These are phyloP conservation scores for Acacia acuminata DNA, from an alignment of 306 rosid genomes.

Conservation along the genomic window DNA sequence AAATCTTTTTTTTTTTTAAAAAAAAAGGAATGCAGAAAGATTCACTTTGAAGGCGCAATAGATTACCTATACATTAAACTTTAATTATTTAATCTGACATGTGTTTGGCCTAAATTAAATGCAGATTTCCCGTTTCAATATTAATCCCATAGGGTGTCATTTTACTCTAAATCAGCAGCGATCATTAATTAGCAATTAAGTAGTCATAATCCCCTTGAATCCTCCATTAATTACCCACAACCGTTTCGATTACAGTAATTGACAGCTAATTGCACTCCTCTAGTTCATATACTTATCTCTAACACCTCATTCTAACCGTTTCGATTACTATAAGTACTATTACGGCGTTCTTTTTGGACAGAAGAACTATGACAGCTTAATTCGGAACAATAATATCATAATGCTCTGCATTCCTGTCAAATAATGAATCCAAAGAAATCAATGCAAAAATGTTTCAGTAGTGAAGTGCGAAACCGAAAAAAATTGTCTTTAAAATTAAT, in stretches of 20 bases:
- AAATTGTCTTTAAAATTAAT: too few species aligned
- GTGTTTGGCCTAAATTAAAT: neutral
- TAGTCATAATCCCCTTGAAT: neutral
- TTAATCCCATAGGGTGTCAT: neutral
- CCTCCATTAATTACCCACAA: neutral
- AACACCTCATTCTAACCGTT: neutral
- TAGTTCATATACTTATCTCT: neutral
- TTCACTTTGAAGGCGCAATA: too few species aligned
- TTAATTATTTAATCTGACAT: neutral
- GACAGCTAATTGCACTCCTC: neutral
- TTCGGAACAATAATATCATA: neutral
- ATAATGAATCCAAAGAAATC: neutral
- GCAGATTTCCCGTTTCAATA: neutral
- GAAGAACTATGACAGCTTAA: neutral
- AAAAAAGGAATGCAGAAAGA: too few species aligned
- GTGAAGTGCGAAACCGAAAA: neutral
- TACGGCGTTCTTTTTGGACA: too few species aligned
- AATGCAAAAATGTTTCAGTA: neutral
- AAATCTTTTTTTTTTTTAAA: too few species aligned
- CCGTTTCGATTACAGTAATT: neutral
- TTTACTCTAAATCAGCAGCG: neutral
- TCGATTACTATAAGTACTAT: neutral
- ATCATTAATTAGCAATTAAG: neutral
- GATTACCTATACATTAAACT: neutral
- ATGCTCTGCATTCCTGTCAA: neutral